Percentiles rank a stretch among this genome's conserved stretches.
Conservation (phyloP, 192 early-diverging fungal species). For the Umbelopsis vinacea region DNA sequence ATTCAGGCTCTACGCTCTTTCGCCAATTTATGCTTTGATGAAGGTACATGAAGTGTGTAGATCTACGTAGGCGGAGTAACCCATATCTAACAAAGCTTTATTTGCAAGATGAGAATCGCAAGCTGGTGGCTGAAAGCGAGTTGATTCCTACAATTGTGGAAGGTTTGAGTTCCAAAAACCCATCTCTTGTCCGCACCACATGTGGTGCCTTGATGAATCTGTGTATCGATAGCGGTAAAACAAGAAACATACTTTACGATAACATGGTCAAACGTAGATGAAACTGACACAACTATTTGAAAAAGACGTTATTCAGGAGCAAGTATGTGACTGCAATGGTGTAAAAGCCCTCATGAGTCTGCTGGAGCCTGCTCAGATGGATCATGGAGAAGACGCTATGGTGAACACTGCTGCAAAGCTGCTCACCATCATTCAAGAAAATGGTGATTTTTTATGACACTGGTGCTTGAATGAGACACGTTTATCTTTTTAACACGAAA, state of each 20-base stretch:
- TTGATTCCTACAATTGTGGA: constrained; percentile 37
- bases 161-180: constrained; percentile 33
- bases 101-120: constrained; percentile 51
- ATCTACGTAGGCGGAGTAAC: no score
- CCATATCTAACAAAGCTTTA: not conserved
- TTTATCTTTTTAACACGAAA: not conserved
- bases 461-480: not conserved
- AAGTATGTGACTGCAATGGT: constrained; percentile 32
- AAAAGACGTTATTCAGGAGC: constrained; percentile 49
- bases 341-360: constrained; percentile 20
- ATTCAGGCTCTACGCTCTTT: constrained; percentile 54
- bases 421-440: constrained; percentile 24
- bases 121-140: constrained; percentile 40
- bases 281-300: not conserved
- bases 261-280: not conserved
- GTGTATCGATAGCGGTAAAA: constrained; percentile 54
- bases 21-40: constrained; percentile 59
- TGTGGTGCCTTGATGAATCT: constrained; percentile 56
- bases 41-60: constrained; percentile 41
- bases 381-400: constrained; percentile 24
- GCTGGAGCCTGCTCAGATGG: constrained; percentile 28
- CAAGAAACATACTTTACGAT: not conserved
- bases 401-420: constrained; percentile 29
- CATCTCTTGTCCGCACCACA: constrained; percentile 44
- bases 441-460: constrained; percentile 16